Conservation (phyloP, 805 yeast genomes). For the Cyberlindnera euphorbiiphila region DNA sequence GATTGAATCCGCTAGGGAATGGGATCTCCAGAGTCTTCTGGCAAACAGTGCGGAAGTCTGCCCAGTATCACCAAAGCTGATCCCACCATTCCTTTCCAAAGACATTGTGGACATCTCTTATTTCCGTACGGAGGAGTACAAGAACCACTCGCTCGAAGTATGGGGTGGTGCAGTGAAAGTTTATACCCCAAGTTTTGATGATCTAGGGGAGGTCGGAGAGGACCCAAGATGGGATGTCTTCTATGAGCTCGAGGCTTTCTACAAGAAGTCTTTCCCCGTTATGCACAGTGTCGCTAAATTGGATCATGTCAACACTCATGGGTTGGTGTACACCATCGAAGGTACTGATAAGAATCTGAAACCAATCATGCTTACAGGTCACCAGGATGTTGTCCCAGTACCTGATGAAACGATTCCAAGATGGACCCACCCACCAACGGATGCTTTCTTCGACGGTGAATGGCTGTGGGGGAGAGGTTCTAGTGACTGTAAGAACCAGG, state of each 20-base stretch:
- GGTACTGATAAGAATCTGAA: constrained; percentile 52
- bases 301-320: constrained; percentile 16
- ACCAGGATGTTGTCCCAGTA: constrained; percentile 83
- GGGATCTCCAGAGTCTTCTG: background rate
- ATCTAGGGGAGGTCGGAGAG: constrained; percentile 12
- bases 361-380: constrained; percentile 73
- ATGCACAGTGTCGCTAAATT: constrained; percentile 8
- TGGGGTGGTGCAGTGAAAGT: constrained; percentile 15
- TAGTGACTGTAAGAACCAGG: constrained; percentile 67
- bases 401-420: constrained; percentile 49
- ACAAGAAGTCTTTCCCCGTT: constrained; percentile 12
- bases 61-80: constrained; percentile 6
- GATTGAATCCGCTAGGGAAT: background rate
- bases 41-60: constrained; percentile 2
- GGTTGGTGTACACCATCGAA: constrained; percentile 11
- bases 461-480: constrained; percentile 75
- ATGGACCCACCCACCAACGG: constrained; percentile 70
- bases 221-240: constrained; percentile 18
- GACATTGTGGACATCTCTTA: constrained; percentile 7
- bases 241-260: constrained; percentile 10
- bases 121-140: constrained; percentile 15
- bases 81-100: constrained; percentile 5
- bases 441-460: constrained; percentile 62
- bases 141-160: constrained; percentile 12
- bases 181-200: constrained; percentile 14